phyloP scores from a whole-genome alignment of 179 eudicot species.

The Beta corolliflora region DNA sequence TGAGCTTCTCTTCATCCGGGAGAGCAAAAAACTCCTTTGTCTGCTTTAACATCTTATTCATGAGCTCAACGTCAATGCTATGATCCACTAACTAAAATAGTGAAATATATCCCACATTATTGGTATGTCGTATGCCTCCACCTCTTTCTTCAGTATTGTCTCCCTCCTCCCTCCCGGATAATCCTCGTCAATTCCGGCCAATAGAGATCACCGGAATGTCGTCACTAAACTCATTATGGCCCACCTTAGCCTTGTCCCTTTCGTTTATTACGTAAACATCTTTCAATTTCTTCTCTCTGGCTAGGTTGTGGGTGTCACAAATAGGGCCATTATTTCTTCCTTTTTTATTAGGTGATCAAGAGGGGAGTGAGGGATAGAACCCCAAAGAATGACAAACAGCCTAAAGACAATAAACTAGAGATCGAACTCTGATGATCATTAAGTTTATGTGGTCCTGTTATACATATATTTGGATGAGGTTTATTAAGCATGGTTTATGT shows the following conservation, averaged over 20 bases:
- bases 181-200: constrained; percentile 49
- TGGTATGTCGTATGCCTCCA: constrained; percentile 48
- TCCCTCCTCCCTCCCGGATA: constrained; percentile 30
- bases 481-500: no score
- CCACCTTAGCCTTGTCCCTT: constrained; percentile 68
- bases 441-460: no score
- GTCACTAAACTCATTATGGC: constrained; percentile 57
- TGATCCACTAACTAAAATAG: constrained; percentile 56
- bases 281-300: background rate
- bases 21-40: constrained; percentile 55
- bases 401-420: no score
- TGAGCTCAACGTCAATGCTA: constrained; percentile 40
- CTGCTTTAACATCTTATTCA: constrained; percentile 42
- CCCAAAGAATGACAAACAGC: no score
- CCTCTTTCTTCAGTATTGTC: constrained; percentile 38
- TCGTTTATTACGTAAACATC: constrained; percentile 36
- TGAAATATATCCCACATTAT: constrained; percentile 52
- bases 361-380: no score
- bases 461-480: no score
- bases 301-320: constrained; percentile 26
- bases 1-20: constrained; percentile 60
- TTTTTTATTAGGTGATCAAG: no score
- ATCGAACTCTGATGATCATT: no score
- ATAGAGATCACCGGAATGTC: constrained; percentile 72
- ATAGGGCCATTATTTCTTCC: background rate